Evolutionary conservation across 225 moss, liverwort and hornwort species (phyloP), one percentile per base, ranked within the genome.

Genomic region (Bryoerythrophyllum caledonicum): DNA sequence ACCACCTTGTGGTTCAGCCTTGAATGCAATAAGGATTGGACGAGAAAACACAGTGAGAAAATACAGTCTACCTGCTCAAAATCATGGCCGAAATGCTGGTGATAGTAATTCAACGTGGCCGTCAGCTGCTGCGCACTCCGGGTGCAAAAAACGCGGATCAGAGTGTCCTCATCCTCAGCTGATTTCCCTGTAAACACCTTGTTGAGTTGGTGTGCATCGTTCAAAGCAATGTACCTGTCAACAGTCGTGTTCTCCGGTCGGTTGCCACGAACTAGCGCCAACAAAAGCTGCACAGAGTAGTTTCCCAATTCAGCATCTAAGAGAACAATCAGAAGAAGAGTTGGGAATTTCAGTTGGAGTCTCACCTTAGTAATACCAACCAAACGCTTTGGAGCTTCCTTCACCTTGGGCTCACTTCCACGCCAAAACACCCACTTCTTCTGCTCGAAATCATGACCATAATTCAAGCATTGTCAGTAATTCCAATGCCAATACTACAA

Each of bases 361-460:
- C 38, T 73, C 68, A 88, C 88, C 85, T 86, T 88, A 20, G 88
- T 88, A 65, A 88, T 76, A 68, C 70, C 67, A 53, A 79, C 62
- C 61, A 83, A 32, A 67, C 88, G 78, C 81, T 81, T 82, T 3
- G 82, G 73, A 44, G 20, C 30, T 76, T 83, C 85, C 74, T 85
- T 85, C 4, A 77, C 35, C 28, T 88, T 88, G 14, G 81, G 30
- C 44, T 85, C 85, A 27, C 80, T 60, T 23, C 40, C 76, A 62
- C 88, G 85, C 88, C 88, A 88, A 72, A 88, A 88, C 25, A 81
- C 53, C 88, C 88, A 88, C 53, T 81, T 85, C 64, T 62, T 85
- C 88, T 88, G 73, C 70, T 64, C 48, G 15, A 44, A 44, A 13
- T 44, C 15, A 44, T 15, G 4, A 15, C 4, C 44, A 49, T 52